Percentiles rank a stretch among this genome's conserved stretches.
Evolutionary conservation across 768 basidiomycete genomes (phyloP).

Genomic region (Suillus fuscotomentosus): DNA sequence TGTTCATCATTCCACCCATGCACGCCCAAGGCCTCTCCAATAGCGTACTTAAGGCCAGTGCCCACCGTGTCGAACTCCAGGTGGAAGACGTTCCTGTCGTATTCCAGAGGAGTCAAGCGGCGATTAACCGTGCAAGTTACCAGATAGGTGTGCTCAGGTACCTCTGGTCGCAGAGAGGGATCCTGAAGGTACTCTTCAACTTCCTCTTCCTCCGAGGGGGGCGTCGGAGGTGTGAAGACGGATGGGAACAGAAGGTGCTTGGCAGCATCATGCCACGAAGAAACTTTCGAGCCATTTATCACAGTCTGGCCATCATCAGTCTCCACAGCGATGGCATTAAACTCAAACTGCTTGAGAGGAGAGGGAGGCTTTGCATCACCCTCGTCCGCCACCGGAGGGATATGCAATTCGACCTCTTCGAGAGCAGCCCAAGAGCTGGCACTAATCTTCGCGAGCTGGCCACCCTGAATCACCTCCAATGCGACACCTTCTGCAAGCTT

Average conservation of each 20-base stretch:
- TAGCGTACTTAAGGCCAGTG: constrained; percentile 91
- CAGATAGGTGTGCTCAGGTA: constrained; percentile 87
- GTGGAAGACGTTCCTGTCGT: constrained; percentile 99
- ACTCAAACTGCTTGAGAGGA: constrained; percentile 57
- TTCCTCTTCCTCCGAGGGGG: constrained; percentile 25
- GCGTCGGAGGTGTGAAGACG: constrained; percentile 59
- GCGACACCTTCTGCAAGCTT: constrained; percentile 49
- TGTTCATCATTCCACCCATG: constrained; percentile 96
- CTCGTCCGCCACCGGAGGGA: constrained; percentile 16
- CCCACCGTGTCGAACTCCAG: constrained; percentile 91
- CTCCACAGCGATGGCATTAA: constrained; percentile 74
- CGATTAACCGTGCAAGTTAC: constrained; percentile 93
- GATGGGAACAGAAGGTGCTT: constrained; percentile 88
- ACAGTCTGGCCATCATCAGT: constrained; percentile 54
- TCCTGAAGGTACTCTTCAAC: constrained; percentile 52
- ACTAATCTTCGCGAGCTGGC: constrained; percentile 49
- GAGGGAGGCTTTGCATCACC: constrained; percentile 22
- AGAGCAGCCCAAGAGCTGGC: constrained; percentile 67
- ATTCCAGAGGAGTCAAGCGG: constrained; percentile 90
- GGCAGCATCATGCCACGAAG: constrained; percentile 83
- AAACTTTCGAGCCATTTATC: constrained; percentile 57
- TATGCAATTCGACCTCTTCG: constrained; percentile 48
- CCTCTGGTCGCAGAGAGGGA: constrained; percentile 79
- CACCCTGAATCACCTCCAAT: constrained; percentile 44
- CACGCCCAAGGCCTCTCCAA: constrained; percentile 95